Conservation (phyloP, 441 rosid genomes). For the Pelargonium citronellum region DNA sequence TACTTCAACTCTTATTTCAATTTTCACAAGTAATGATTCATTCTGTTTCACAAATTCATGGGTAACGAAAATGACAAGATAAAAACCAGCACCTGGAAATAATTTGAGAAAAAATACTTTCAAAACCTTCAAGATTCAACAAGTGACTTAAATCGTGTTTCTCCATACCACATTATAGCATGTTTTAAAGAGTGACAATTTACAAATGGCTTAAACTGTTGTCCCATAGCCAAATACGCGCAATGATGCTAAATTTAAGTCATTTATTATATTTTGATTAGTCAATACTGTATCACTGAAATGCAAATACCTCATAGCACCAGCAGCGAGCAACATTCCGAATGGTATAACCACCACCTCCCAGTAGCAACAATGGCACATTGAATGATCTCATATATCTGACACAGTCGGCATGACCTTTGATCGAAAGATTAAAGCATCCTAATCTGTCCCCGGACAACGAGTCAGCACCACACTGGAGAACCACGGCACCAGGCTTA, state of each 20-base stretch:
- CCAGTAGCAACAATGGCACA: slow-evolving; percentile 88
- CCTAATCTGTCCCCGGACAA: slow-evolving; percentile 91
- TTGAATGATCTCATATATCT: slow-evolving; percentile 79
- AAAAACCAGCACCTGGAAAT: neutral
- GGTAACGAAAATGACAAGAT: neutral
- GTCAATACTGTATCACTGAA: neutral
- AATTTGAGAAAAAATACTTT: neutral
- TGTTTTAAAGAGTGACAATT: neutral
- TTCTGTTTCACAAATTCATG: neutral
- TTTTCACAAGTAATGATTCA: neutral
- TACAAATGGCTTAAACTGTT: neutral
- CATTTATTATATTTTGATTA: neutral
- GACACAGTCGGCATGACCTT: slow-evolving; percentile 96
- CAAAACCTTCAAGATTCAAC: no score
- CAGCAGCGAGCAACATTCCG: slow-evolving; percentile 98
- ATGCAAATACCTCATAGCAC: slow-evolving; percentile 76
- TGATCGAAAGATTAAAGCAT: slow-evolving; percentile 89
- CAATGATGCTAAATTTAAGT: neutral
- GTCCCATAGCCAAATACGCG: neutral
- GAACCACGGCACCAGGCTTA: slow-evolving; percentile 96
- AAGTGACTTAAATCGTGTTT: no score
- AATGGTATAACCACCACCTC: slow-evolving; percentile 97
- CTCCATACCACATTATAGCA: neutral
- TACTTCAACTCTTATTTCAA: neutral
- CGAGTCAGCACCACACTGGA: slow-evolving; percentile 97